phyloP scores from a whole-genome alignment of 805 yeast species.

The Starmerella potacharoeniae region DNA sequence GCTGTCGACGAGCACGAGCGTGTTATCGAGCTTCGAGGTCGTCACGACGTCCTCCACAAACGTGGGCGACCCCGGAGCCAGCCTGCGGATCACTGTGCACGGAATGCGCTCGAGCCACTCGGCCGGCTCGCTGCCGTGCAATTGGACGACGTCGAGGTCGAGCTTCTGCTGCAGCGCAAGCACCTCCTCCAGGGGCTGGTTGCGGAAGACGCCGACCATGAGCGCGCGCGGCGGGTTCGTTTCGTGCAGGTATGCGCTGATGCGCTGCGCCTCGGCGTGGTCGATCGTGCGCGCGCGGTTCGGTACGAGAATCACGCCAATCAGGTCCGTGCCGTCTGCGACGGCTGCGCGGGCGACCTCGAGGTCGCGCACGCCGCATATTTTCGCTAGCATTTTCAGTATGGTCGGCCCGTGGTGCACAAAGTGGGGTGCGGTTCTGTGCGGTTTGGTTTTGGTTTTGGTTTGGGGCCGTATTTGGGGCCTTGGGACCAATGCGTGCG shows the following conservation, averaged over 20 bases:
- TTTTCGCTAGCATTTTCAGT: conserved; percentile 43
- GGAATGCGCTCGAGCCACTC: conserved; percentile 33
- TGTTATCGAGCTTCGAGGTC: conserved; percentile 8
- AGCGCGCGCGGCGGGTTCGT: conserved; percentile 16
- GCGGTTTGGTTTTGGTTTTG: no score
- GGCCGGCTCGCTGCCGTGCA: conserved; percentile 67
- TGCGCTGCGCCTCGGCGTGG: conserved; percentile 35
- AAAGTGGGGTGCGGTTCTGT: no score
- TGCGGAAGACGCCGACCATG: conserved; percentile 82
- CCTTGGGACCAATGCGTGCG: no score
- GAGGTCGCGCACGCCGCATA: conserved; percentile 65
- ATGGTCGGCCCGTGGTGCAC: no score
- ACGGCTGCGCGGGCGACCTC: conserved; percentile 67
- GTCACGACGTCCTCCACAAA: conserved; percentile 26
- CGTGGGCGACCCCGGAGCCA: conserved; percentile 42
- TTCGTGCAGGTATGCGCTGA: conserved; percentile 31
- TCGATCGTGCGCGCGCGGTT: conserved; percentile 60
- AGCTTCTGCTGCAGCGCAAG: conserved; percentile 33
- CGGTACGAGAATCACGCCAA: conserved; percentile 87
- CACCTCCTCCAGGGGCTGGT: conserved; percentile 62
- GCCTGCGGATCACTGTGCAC: conserved; percentile 63
- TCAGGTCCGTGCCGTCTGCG: conserved; percentile 55
- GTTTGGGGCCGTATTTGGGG: no score
- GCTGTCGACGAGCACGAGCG: conserved; percentile 60
- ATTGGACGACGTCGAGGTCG: conserved; percentile 65